Percentiles rank a stretch among this genome's conserved stretches.
Conservation (phyloP, 768 basidiomycete genomes). For the Trametes villosa region DNA sequence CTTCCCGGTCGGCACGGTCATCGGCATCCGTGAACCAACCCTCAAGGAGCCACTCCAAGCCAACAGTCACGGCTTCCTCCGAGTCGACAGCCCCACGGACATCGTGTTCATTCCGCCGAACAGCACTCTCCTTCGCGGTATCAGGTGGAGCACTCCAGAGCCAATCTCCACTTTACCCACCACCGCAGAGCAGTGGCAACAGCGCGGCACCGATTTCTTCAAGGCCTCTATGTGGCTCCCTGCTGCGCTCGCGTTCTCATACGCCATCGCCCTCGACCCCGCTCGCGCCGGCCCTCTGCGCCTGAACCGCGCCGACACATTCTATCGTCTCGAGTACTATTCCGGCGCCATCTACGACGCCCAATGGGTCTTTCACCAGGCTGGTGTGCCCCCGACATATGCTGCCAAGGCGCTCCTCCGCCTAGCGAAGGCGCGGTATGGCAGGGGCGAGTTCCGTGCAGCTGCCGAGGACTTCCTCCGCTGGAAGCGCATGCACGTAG, state of each 20-base stretch:
- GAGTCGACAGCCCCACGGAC: conserved; percentile 39
- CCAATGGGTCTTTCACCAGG: conserved; percentile 15
- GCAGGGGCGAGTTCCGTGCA: conserved; percentile 20
- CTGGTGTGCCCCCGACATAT: not conserved
- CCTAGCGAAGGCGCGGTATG: conserved; percentile 32
- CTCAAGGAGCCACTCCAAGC: conserved; percentile 26
- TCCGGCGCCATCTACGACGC: conserved; percentile 33
- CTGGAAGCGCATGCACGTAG: conserved; percentile 5
- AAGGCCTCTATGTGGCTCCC: conserved; percentile 27
- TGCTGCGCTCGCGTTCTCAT: conserved; percentile 34
- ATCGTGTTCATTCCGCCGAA: conserved; percentile 26
- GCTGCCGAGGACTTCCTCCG: conserved; percentile 22
- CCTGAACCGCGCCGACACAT: conserved; percentile 36
- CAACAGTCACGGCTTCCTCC: conserved; percentile 22
- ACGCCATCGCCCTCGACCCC: conserved; percentile 27
- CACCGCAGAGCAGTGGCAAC: conserved; percentile 27
- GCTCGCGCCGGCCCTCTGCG: conserved; percentile 23
- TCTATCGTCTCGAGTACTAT: conserved; percentile 30
- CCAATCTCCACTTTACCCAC: not conserved
- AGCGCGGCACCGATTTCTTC: conserved; percentile 31
- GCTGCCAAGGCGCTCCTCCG: conserved; percentile 33
- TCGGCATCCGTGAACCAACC: conserved; percentile 39
- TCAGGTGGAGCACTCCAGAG: conserved; percentile 16
- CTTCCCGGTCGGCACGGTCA: conserved; percentile 33
- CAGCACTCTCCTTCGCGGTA: conserved; percentile 16